Evolutionary conservation across 2,329 filamentous ascomycete species (phyloP).

Genomic region (Aspergillaceae sp.): DNA sequence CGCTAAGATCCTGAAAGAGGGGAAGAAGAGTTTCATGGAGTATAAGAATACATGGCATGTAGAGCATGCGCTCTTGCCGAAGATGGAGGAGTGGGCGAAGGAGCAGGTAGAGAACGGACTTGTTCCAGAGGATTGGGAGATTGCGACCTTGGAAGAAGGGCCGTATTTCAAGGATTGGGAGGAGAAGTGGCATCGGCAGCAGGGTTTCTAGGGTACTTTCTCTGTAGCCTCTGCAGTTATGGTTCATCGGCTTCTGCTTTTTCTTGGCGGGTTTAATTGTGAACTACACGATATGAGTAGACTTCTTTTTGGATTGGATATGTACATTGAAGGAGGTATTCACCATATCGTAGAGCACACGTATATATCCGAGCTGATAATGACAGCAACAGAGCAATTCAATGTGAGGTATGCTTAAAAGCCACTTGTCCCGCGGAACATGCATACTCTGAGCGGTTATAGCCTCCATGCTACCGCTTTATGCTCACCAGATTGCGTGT

Average conservation of each 20-base stretch:
- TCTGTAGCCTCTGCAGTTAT: neutral
- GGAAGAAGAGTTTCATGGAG: slow-evolving; percentile 61
- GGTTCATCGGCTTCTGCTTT: neutral
- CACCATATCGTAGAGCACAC: neutral
- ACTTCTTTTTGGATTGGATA: neutral
- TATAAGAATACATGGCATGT: slow-evolving; percentile 80
- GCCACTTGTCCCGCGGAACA: no score
- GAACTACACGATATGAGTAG: neutral
- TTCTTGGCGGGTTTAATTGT: no score
- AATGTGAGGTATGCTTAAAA: no score
- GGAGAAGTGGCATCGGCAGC: slow-evolving; percentile 60
- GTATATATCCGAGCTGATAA: neutral
- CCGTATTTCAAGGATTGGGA: slow-evolving; percentile 72
- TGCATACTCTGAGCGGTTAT: no score
- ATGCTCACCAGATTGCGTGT: no score
- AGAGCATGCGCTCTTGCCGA: slow-evolving; percentile 61
- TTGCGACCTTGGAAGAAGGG: slow-evolving; percentile 61
- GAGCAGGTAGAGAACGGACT: slow-evolving; percentile 59
- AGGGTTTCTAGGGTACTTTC: slow-evolving; percentile 44
- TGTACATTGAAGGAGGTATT: neutral
- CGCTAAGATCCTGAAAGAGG: slow-evolving; percentile 60
- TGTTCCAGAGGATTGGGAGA: slow-evolving; percentile 55
- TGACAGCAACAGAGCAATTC: no score
- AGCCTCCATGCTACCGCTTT: no score
- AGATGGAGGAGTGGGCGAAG: slow-evolving; percentile 52